Evolutionary conservation across 164 flowering plant species (phyloP).

Genomic region (Chimonanthus praecox): DNA sequence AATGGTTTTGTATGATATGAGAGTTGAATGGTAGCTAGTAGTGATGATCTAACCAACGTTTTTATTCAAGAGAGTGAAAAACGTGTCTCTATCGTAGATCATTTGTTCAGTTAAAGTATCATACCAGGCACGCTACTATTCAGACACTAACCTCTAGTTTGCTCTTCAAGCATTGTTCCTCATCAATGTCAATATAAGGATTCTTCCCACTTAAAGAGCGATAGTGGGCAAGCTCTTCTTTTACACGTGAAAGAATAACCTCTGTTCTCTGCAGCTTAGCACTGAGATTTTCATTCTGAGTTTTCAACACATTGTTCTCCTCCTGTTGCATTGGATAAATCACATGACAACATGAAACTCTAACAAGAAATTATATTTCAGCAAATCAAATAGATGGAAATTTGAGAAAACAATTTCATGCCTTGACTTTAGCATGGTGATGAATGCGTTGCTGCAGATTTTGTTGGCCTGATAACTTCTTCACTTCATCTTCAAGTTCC

Average conservation of each 20-base stretch:
- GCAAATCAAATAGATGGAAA: not conserved
- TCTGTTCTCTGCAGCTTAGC: conserved; percentile 53
- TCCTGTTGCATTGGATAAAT: conserved; percentile 48
- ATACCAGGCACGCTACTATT: not conserved
- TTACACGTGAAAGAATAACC: conserved; percentile 49
- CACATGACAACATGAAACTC: too few species aligned
- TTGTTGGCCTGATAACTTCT: conserved; percentile 88
- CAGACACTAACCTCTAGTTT: conserved; percentile 57
- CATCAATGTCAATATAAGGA: conserved; percentile 48
- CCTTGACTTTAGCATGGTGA: conserved; percentile 98
- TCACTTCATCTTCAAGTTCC: conserved; percentile 77
- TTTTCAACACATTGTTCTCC: conserved; percentile 68
- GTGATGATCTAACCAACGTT: too few species aligned
- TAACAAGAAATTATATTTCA: not conserved
- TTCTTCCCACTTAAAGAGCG: conserved; percentile 53
- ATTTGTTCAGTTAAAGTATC: not conserved
- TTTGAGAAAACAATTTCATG: conserved; percentile 11
- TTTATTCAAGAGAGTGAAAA: too few species aligned
- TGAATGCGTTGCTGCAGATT: conserved; percentile 91
- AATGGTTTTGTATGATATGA: too few species aligned
- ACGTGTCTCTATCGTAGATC: not conserved
- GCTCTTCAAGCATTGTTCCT: conserved; percentile 43
- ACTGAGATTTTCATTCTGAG: conserved; percentile 67
- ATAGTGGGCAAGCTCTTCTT: conserved; percentile 61
- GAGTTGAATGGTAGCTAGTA: too few species aligned